These are phyloP conservation scores for Spergularia azorica DNA, from an alignment of 179 eudicot species.

Conservation along the genomic window DNA sequence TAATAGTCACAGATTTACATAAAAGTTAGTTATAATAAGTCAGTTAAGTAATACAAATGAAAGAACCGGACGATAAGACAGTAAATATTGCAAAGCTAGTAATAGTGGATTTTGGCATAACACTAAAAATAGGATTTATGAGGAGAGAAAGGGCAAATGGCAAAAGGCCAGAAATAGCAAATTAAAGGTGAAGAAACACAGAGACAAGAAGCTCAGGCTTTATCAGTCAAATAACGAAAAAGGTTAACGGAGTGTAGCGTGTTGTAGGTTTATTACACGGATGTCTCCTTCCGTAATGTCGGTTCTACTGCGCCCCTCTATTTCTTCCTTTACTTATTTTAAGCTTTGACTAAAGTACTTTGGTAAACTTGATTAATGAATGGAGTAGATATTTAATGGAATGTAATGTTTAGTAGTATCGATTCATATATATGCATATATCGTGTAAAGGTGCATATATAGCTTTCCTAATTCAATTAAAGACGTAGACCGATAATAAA, in stretches of 20 bases:
- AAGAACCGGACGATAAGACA: not conserved
- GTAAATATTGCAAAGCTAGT: not conserved
- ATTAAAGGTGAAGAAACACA: not conserved
- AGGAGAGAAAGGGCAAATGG: not conserved
- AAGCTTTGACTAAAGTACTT: no score
- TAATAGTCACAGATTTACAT: not conserved
- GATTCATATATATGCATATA: no score
- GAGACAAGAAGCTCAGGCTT: slow-evolving; percentile 24
- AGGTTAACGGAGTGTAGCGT: not conserved
- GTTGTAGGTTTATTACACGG: not conserved
- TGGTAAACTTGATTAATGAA: no score
- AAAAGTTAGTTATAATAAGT: not conserved
- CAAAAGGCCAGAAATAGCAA: not conserved
- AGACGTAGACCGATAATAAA: no score
- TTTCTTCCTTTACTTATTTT: no score
- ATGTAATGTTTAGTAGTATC: no score
- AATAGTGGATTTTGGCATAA: slow-evolving; percentile 9
- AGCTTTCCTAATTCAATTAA: no score
- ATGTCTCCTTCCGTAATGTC: no score
- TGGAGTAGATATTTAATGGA: no score
- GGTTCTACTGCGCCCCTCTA: no score
- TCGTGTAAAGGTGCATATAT: no score
- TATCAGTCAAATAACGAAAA: slow-evolving; percentile 7
- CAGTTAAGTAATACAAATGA: not conserved
- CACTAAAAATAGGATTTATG: not conserved